A percentile compares a stretch with the other conserved stretches of the same genome.
Conservation (phyloP, 2,329 filamentous ascomycete genomes). For the Juglanconis oblonga region DNA sequence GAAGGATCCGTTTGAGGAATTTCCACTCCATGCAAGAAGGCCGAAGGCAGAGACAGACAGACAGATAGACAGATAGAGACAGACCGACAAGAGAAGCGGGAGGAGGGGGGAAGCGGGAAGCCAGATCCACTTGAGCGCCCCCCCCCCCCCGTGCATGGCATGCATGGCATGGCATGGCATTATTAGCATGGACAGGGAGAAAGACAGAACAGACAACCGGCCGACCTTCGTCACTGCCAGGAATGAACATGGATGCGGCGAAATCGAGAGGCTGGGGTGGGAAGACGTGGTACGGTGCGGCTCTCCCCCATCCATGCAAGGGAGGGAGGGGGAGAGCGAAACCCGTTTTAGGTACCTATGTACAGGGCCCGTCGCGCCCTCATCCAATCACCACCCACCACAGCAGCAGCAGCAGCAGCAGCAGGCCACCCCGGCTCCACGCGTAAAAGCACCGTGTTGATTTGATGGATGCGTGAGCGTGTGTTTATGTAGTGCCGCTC, state of each 20-base stretch:
- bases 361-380: not conserved
- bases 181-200: too few relatives aligned
- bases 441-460: not conserved
- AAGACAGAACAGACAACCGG: too few relatives aligned
- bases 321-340: not conserved
- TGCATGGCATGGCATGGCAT: too few relatives aligned
- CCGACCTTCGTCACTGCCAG: too few relatives aligned
- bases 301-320: conserved; percentile 4
- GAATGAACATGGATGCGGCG: not conserved
- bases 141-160: too few relatives aligned
- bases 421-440: not conserved
- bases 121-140: too few relatives aligned
- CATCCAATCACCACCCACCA: conserved; percentile 3
- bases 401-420: too few relatives aligned
- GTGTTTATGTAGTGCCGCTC: too few relatives aligned
- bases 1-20: too few relatives aligned
- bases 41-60: not conserved
- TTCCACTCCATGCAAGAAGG: not conserved
- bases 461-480: not conserved
- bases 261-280: conserved; percentile 10
- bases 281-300: not conserved
- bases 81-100: too few relatives aligned
- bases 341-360: conserved; percentile 1
- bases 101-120: too few relatives aligned
- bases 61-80: not conserved